These are phyloP conservation scores for Boechera divaricarpa DNA, from an alignment of 345 rosid species.

Conservation along the genomic window DNA sequence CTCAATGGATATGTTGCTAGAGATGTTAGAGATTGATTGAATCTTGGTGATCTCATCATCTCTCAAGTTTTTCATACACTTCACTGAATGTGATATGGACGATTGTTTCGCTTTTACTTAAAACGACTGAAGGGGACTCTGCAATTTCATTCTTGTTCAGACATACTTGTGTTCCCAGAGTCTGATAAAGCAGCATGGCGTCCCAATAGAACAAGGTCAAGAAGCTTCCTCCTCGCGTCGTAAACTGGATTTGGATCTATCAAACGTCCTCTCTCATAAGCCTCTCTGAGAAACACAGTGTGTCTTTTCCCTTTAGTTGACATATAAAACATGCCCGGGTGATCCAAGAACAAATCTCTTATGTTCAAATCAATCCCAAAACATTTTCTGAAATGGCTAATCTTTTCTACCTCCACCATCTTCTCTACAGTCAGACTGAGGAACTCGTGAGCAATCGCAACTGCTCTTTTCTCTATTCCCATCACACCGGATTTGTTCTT, in stretches of 20 bases:
- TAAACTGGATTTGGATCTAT: constrained; percentile 74
- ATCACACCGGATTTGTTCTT: constrained; percentile 53
- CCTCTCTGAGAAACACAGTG: constrained; percentile 88
- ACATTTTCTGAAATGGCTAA: constrained; percentile 86
- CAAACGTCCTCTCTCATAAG: constrained; percentile 75
- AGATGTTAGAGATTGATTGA: constrained; percentile 5
- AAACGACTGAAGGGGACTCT: not conserved
- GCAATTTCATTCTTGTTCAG: constrained; percentile 38
- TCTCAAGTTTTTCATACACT: constrained; percentile 15
- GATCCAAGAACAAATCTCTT: constrained; percentile 91
- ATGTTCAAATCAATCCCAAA: constrained; percentile 82
- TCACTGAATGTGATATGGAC: constrained; percentile 6
- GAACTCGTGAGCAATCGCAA: constrained; percentile 80
- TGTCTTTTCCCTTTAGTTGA: constrained; percentile 87
- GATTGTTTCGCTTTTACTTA: not conserved
- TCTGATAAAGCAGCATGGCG: constrained; percentile 53
- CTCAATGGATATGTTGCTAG: constrained; percentile 6
- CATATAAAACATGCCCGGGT: constrained; percentile 81
- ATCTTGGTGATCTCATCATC: constrained; percentile 26
- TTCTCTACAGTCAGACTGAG: constrained; percentile 83
- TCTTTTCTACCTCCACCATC: constrained; percentile 93
- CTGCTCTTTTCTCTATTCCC: constrained; percentile 75
- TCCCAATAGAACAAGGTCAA: constrained; percentile 81
- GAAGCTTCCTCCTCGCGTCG: constrained; percentile 72
- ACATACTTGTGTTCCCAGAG: constrained; percentile 32